Base-by-base conservation (phyloP, 495 filamentous ascomycete genomes). In the Podospora pseudoanserina region DNA sequence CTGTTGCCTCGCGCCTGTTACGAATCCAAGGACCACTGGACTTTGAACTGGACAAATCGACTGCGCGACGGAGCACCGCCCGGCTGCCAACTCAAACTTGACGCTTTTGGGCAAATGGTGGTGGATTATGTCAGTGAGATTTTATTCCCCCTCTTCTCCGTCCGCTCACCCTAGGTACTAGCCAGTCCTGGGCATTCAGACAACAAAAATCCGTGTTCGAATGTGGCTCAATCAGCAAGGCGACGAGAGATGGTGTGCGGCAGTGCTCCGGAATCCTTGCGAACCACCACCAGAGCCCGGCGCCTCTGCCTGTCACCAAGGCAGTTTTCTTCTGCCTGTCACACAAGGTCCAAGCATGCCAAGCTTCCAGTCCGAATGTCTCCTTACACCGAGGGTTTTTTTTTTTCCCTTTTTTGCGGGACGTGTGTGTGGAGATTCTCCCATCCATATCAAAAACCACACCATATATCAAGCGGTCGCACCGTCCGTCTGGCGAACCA, bases 301-400 rank as follows among this genome's bases (percentile, higher is more conserved):
- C 27, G 23, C 59, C 26, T 32, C 30, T 49, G 67, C 67, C 67
- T 60, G 55, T 68, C 58, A 23, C 26, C 73, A 64, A 74, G 71
- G 73, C 73, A 60, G 30, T 32, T 32, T 71, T 67, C 61, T 68
- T 55, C n/a, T 19, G 55, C 4, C 55, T 58, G 55, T 58, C 55
- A 58, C n/a, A 58, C 55, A 58, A 26, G 23, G 55, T 19, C 30
- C 18, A 32, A 44, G 32, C 32, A 63, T 32, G 62, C 65, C 69
- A 67, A 71, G 65, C 20, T 23, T 63, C 71, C 70, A 71, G n/a
- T 72, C 65, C 62, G 64, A 69, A 57, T 67, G 65, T 67, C 67
- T 70, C 67, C 57, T 68, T 64, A 57, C 65, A 74, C 72, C 70
- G 68, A 71, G 70, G 66, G 26, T 60, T 60, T 57, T 64, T 68